Base-by-base conservation (phyloP, 768 basidiomycete genomes). In the Leucocoprinus leucothites region DNA sequence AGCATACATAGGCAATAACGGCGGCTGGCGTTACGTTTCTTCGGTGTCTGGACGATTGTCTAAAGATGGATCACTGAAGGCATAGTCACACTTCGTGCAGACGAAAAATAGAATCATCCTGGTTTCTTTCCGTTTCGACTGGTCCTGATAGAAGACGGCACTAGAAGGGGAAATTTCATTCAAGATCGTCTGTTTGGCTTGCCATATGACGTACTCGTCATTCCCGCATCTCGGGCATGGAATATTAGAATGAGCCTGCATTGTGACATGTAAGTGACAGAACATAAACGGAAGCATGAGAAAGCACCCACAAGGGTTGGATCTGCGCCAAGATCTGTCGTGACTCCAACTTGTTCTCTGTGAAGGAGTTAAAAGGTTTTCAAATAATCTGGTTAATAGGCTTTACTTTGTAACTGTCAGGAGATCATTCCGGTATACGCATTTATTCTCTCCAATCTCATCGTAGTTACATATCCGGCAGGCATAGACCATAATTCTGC, bases 81-180 rank as follows among this genome's bases (percentile, higher is more conserved):
- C 82, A 60, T 88, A 75, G 60, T 87, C 86, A 68, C 91, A 93
- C 62, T 88, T 88, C 19, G 84, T 82, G 67, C 92, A 95, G 44
- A 94, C 91, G 66, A 85, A 95, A 74, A 94, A 95, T 1, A 94
- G 78, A 48, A 91, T 91, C 94, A 96, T 96, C 1, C 90, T 82
- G 1, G 96, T 98, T 67, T 96, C 93, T 63, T 92, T 93, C 53
- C 96, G 87, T 67, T 96, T 95, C 16, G 94, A 97, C 68, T 98
- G 96, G 70, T 98, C 96, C 70, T 98, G 96, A 69, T 89, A 98
- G 66, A 91, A 84, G 3, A 98, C 95, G 48, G 92, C 84, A 65
- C 95, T 98, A 64, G n/a, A 56, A 58, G 53, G 51, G 24, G 46
- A 56, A 36, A 50, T 40, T 45, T 35, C 42, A 34, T 44, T 38